Percentiles rank a stretch among this genome's conserved stretches.
Conservation (phyloP, 179 eudicot species). For the Carnegiea gigantea region DNA sequence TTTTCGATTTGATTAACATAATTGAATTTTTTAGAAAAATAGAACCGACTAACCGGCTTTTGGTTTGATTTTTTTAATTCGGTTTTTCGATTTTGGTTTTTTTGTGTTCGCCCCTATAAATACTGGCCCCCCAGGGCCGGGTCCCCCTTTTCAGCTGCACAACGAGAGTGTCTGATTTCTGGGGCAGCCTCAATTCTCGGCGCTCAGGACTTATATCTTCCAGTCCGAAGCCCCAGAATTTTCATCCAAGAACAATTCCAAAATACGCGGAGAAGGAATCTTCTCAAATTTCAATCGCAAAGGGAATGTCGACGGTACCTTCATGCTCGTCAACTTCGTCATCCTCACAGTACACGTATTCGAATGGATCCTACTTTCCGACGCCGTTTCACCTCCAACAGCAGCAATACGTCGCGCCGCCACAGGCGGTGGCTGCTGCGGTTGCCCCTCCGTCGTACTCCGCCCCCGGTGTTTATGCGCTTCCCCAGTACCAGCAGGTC, state of each 20-base stretch:
- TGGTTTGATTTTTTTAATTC: too few species aligned
- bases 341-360: constrained; percentile 53
- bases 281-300: neutral
- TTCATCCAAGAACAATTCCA: neutral
- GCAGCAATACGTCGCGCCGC: constrained; percentile 49
- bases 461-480: constrained; percentile 1
- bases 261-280: neutral
- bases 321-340: constrained; percentile 39
- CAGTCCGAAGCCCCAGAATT: neutral
- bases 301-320: constrained; percentile 41
- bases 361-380: constrained; percentile 66
- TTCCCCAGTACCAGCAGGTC: constrained; percentile 9
- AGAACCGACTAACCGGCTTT: too few species aligned
- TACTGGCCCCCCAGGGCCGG: too few species aligned
- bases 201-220: neutral
- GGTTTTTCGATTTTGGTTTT: too few species aligned
- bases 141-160: neutral
- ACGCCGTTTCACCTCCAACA: constrained; percentile 94
- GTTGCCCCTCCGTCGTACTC: neutral
- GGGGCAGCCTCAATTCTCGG: neutral
- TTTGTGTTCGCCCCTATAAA: too few species aligned
- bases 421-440: constrained; percentile 28
- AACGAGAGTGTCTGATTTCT: neutral
- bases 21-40: too few species aligned
- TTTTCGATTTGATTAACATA: too few species aligned